Percentiles rank a stretch among this genome's conserved stretches.
Conservation (phyloP, 2,329 filamentous ascomycete species). For the Diaporthe sp. region DNA sequence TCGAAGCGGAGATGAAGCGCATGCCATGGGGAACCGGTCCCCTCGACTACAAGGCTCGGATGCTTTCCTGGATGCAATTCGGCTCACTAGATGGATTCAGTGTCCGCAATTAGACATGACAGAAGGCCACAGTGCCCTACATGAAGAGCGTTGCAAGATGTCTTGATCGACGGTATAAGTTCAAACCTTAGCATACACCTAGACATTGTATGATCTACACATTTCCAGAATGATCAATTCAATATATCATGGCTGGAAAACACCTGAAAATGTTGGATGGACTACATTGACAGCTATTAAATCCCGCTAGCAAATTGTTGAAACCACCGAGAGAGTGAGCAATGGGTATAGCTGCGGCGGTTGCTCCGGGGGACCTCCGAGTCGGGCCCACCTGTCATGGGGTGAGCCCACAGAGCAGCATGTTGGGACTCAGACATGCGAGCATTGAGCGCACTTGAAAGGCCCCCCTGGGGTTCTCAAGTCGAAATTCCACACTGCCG, state of each 20-base stretch:
- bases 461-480: background rate
- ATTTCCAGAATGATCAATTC: slow-evolving; percentile 58
- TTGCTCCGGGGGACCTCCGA: background rate
- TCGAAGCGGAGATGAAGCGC: background rate
- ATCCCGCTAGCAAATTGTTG: background rate
- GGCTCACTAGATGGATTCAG: slow-evolving; percentile 5
- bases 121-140: too few relatives aligned
- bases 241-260: slow-evolving; percentile 27
- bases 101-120: background rate
- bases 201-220: slow-evolving; percentile 63
- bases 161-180: slow-evolving; percentile 66
- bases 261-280: background rate
- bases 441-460: background rate
- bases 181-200: slow-evolving; percentile 69
- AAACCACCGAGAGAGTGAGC: background rate
- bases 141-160: slow-evolving; percentile 66
- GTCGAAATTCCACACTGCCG: background rate
- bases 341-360: background rate
- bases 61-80: background rate
- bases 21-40: background rate
- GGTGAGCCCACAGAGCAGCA: background rate
- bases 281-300: background rate
- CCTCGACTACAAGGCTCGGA: background rate
- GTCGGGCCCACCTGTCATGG: background rate
- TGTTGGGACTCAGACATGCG: background rate